Percentiles rank a stretch among this genome's conserved stretches.
phyloP scores from a whole-genome alignment of 2,329 filamentous ascomycete species.

The Bipolaris sorokiniana region DNA sequence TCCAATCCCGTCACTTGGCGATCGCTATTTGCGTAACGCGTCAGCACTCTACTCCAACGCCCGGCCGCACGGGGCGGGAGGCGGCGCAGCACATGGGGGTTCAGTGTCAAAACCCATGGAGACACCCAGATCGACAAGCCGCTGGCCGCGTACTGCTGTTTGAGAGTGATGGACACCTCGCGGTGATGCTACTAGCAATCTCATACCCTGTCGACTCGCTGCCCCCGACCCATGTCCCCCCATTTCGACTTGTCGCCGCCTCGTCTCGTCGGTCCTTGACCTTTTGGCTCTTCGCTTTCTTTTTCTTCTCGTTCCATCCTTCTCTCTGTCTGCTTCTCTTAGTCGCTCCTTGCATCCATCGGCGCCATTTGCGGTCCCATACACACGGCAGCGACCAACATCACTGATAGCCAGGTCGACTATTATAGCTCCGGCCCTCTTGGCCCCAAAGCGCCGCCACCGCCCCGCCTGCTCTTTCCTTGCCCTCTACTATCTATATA shows the following conservation, averaged over 20 bases:
- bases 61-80: slow-evolving; percentile 10
- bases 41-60: slow-evolving; percentile 9
- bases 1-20: slow-evolving; percentile 6
- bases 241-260: slow-evolving; percentile 1
- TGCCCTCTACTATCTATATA: slow-evolving; percentile 6
- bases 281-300: background rate
- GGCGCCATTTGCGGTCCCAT: background rate
- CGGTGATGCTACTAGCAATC: slow-evolving; percentile 10
- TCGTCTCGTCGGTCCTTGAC: slow-evolving; percentile 8
- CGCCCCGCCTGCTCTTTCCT: slow-evolving; percentile 12
- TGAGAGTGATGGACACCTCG: slow-evolving; percentile 13
- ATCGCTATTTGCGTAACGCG: slow-evolving; percentile 15
- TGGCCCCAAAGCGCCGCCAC: slow-evolving; percentile 6
- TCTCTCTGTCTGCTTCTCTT: background rate
- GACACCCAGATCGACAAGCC: slow-evolving; percentile 11
- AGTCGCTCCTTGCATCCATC: slow-evolving; percentile 10
- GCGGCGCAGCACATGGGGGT: slow-evolving; percentile 9
- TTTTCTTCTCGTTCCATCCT: background rate
- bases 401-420: slow-evolving; percentile 2
- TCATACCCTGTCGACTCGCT: slow-evolving; percentile 15
- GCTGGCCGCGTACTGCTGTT: slow-evolving; percentile 14
- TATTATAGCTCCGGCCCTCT: slow-evolving; percentile 7
- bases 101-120: slow-evolving; percentile 16
- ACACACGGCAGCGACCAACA: slow-evolving; percentile 13
- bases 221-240: background rate